Evolutionary conservation across 257 asterid genomes (phyloP).

Genomic region (Nicotiana obtusifolia): DNA sequence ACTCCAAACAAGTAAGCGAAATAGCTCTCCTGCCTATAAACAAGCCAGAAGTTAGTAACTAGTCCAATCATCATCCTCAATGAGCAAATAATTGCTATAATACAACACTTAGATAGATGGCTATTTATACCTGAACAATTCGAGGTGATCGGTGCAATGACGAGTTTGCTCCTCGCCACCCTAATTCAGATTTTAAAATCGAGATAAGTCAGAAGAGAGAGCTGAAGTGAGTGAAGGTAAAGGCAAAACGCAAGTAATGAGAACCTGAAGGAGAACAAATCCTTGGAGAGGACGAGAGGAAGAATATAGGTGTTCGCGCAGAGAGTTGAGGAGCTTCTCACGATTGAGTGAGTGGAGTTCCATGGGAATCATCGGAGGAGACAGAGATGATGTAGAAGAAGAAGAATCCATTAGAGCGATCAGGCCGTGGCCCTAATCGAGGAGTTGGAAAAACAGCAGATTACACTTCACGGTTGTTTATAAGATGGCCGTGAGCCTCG

Average conservation of each 20-base stretch:
- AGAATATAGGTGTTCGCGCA: conserved; percentile 50
- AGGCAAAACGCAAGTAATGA: neutral
- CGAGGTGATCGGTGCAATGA: conserved; percentile 78
- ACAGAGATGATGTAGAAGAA: conserved; percentile 7
- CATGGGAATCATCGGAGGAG: conserved; percentile 70
- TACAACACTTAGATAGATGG: neutral
- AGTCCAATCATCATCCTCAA: conserved; percentile 8
- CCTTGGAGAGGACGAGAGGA: conserved; percentile 59
- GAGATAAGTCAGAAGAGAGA: neutral
- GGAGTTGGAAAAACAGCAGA: no score
- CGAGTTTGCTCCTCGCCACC: conserved; percentile 93
- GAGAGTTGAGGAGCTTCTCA: conserved; percentile 54
- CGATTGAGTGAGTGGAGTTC: conserved; percentile 57
- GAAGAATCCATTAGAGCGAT: no score
- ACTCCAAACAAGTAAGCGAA: conserved; percentile 97
- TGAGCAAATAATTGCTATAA: neutral
- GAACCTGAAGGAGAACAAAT: conserved; percentile 63
- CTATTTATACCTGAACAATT: conserved; percentile 63
- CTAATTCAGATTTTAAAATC: conserved; percentile 12
- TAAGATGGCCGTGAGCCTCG: no score
- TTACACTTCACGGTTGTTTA: no score
- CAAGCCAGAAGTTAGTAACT: conserved; percentile 15
- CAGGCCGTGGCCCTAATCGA: no score
- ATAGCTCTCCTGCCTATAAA: conserved; percentile 89
- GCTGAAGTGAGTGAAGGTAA: neutral